Conservation (phyloP, 805 yeast species). For the Sugiyamaella mastotermitis region DNA sequence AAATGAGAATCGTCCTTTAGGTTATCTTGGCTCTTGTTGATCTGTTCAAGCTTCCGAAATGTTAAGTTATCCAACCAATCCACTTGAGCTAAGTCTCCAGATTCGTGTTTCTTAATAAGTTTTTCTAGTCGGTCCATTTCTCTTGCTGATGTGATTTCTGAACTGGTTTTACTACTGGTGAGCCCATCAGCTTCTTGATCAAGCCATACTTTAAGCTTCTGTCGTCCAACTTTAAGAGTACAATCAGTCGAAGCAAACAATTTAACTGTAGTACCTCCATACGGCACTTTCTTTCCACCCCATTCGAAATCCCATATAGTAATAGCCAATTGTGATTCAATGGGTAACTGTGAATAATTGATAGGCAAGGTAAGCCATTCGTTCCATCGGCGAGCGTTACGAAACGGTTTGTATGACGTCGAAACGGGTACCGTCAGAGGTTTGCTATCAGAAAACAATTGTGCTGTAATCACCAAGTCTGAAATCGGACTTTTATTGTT, state of each 20-base stretch:
- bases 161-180: slow-evolving; percentile 24
- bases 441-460: slow-evolving; percentile 39
- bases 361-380: slow-evolving; percentile 72
- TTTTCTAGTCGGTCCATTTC: slow-evolving; percentile 47
- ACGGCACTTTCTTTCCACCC: slow-evolving; percentile 38
- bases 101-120: slow-evolving; percentile 55
- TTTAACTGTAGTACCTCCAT: slow-evolving; percentile 55
- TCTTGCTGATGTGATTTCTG: slow-evolving; percentile 16
- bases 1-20: slow-evolving; percentile 26
- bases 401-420: slow-evolving; percentile 45
- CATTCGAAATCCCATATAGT: slow-evolving; percentile 64
- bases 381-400: slow-evolving; percentile 46
- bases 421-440: slow-evolving; percentile 45
- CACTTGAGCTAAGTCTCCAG: slow-evolving; percentile 53
- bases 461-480: slow-evolving; percentile 39
- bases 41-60: slow-evolving; percentile 46
- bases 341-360: slow-evolving; percentile 61
- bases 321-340: slow-evolving; percentile 53
- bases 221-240: slow-evolving; percentile 67
- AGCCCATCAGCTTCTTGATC: slow-evolving; percentile 30
- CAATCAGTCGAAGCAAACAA: slow-evolving; percentile 53
- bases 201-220: slow-evolving; percentile 45
- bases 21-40: slow-evolving; percentile 22
- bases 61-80: slow-evolving; percentile 75
- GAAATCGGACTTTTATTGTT: slow-evolving; percentile 19